These are phyloP conservation scores for Fusarium tanahbumbuense DNA, from an alignment of 2,329 filamentous ascomycete genomes.

Conservation along the genomic window DNA sequence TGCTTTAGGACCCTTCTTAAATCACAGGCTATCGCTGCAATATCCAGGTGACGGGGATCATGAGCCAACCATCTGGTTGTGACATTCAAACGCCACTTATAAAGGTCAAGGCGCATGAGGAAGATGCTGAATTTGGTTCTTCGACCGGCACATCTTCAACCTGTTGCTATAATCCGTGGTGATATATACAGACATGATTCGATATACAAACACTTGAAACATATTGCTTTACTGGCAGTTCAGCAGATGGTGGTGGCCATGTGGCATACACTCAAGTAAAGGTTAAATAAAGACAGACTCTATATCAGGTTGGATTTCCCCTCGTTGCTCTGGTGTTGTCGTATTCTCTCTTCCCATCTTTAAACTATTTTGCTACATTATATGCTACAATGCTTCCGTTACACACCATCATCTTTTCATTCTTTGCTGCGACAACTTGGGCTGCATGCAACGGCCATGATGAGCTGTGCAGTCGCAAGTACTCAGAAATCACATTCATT, in stretches of 20 bases:
- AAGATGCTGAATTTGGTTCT: constrained; percentile 6
- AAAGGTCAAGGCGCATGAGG: constrained; percentile 2
- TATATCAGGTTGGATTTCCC: constrained; percentile 1
- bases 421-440: constrained; percentile 33
- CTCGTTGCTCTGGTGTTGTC: not conserved
- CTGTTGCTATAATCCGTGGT: constrained; percentile 5
- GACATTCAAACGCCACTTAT: constrained; percentile 1
- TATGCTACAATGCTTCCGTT: constrained; percentile 30
- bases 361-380: not conserved
- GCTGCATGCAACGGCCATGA: constrained; percentile 67
- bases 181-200: constrained; percentile 12
- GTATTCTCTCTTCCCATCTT: not conserved
- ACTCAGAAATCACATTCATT: constrained; percentile 70
- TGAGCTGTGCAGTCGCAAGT: constrained; percentile 66
- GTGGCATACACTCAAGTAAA: not conserved
- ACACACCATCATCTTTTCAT: constrained; percentile 14
- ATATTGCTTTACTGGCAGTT: constrained; percentile 1
- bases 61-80: constrained; percentile 14
- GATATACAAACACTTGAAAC: constrained; percentile 18
- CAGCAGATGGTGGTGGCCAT: not conserved
- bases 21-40: not conserved
- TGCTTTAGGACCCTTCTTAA: not conserved
- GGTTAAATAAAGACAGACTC: not conserved
- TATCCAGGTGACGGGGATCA: constrained; percentile 8
- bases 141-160: not conserved